A percentile compares a stretch with the other conserved stretches of the same genome.
These are phyloP conservation scores for Apiosordaria backusii DNA, from an alignment of 495 filamentous ascomycete species.

Conservation along the genomic window DNA sequence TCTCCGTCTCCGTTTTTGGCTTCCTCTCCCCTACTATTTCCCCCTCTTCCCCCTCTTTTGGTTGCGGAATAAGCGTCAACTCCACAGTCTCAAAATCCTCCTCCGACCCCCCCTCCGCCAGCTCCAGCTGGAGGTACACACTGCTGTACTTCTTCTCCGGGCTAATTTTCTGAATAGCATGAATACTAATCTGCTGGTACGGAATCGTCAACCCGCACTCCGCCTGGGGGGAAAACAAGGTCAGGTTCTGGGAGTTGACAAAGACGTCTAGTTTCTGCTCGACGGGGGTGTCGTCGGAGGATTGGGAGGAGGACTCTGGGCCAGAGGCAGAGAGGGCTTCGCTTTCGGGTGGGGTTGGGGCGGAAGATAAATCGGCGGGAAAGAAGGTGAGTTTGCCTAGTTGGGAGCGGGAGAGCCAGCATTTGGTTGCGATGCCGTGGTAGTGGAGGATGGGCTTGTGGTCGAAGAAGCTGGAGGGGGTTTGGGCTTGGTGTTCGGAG, in stretches of 20 bases:
- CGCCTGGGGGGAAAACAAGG: slow-evolving; percentile 61
- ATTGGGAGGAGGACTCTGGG: slow-evolving; percentile 23
- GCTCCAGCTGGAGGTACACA: slow-evolving; percentile 77
- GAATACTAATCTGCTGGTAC: slow-evolving; percentile 83
- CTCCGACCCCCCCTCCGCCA: slow-evolving; percentile 55
- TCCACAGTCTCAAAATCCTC: slow-evolving; percentile 69
- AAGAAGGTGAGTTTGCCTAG: slow-evolving; percentile 51
- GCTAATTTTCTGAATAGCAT: slow-evolving; percentile 55
- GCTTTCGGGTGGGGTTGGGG: slow-evolving; percentile 34
- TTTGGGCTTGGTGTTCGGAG: slow-evolving; percentile 75
- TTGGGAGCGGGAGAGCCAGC: slow-evolving; percentile 49
- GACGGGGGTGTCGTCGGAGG: too few relatives aligned
- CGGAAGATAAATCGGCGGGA: slow-evolving; percentile 30
- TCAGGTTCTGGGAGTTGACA: slow-evolving; percentile 76
- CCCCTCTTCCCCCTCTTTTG: slow-evolving; percentile 13
- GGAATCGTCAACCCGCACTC: slow-evolving; percentile 70
- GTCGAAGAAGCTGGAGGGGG: slow-evolving; percentile 86
- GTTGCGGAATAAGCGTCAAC: slow-evolving; percentile 64
- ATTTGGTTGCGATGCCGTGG: slow-evolving; percentile 59
- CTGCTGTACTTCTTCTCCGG: slow-evolving; percentile 59
- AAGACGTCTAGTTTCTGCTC: slow-evolving; percentile 64
- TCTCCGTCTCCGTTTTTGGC: slow-evolving; percentile 34
- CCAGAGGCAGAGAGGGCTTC: slow-evolving; percentile 32
- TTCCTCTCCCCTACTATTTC: background rate
- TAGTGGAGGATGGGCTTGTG: slow-evolving; percentile 78